Percentiles rank a stretch among this genome's conserved stretches.
These are phyloP conservation scores for Zasmidium cellare DNA, from an alignment of 2,329 filamentous ascomycete species.

Conservation along the genomic window DNA sequence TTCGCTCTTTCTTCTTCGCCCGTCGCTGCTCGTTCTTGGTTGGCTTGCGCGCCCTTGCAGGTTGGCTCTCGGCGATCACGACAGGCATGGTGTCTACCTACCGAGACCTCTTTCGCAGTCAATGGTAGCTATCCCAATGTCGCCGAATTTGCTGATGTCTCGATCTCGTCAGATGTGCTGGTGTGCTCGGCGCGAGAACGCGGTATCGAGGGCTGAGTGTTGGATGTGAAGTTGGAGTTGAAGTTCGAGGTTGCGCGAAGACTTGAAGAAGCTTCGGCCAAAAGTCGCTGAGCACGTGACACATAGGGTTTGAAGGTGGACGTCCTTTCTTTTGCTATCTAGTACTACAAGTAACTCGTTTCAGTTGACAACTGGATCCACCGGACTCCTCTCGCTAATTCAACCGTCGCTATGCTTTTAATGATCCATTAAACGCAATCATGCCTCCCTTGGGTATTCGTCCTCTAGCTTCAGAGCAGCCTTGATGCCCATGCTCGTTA, in stretches of 20 bases:
- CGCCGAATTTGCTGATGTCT: not conserved
- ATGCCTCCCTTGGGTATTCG: slow-evolving; percentile 68
- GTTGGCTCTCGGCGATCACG: slow-evolving; percentile 32
- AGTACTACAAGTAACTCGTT: not conserved
- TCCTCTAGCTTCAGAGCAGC: slow-evolving; percentile 88
- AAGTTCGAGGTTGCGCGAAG: not conserved
- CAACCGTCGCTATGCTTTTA: slow-evolving; percentile 11
- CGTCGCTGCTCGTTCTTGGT: slow-evolving; percentile 93
- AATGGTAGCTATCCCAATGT: not conserved
- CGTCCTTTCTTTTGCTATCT: not conserved
- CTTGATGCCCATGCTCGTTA: slow-evolving; percentile 98
- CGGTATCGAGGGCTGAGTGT: no score
- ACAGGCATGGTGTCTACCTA: slow-evolving; percentile 36
- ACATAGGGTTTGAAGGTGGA: no score
- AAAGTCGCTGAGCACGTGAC: no score
- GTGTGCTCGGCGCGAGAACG: no score
- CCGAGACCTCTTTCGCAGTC: not conserved
- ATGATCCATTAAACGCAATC: not conserved
- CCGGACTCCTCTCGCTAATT: slow-evolving; percentile 6
- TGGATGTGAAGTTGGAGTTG: not conserved
- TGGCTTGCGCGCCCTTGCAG: slow-evolving; percentile 59
- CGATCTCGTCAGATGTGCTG: no score
- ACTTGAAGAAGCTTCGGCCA: no score
- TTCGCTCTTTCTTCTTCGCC: slow-evolving; percentile 91
- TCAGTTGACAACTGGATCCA: not conserved